These are phyloP conservation scores for Sporodiniella umbellata DNA, from an alignment of 371 early-diverging fungal species.

Conservation along the genomic window DNA sequence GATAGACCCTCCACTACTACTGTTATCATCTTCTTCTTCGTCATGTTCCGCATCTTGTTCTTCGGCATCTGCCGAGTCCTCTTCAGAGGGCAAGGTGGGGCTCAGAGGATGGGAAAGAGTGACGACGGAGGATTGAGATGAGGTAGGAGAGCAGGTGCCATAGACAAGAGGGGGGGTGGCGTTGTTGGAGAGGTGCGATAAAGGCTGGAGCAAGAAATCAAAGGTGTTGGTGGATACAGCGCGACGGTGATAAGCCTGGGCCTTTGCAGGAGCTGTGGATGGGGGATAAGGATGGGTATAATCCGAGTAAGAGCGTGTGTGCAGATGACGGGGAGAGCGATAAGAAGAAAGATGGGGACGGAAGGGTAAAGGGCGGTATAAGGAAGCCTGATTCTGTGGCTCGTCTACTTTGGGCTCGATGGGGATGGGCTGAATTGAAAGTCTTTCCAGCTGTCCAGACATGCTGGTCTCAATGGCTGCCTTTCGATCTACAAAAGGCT, in stretches of 20 bases:
- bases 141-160: conserved; percentile 15
- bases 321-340: conserved; percentile 36
- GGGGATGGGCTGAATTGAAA: conserved; percentile 3
- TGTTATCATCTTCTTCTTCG: conserved; percentile 7
- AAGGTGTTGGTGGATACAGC: conserved; percentile 42
- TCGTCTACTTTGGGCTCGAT: conserved; percentile 1
- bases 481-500: not conserved
- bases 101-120: conserved; percentile 20
- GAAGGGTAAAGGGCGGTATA: not conserved
- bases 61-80: too few species aligned
- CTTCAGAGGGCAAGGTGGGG: conserved; percentile 15
- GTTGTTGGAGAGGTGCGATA: too few species aligned
- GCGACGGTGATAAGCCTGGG: conserved; percentile 20
- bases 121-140: conserved; percentile 28
- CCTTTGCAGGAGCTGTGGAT: conserved; percentile 11
- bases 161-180: conserved; percentile 5
- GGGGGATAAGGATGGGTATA: conserved; percentile 45
- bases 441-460: conserved; percentile 7
- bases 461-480: conserved; percentile 9
- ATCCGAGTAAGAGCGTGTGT: conserved; percentile 47
- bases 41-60: too few species aligned
- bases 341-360: not conserved
- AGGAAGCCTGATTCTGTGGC: not conserved
- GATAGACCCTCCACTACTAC: not conserved
- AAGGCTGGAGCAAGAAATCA: conserved; percentile 23